A percentile compares a stretch with the other conserved stretches of the same genome.
phyloP scores from a whole-genome alignment of 2,329 filamentous ascomycete species.

The Aureobasidium subglaciale region DNA sequence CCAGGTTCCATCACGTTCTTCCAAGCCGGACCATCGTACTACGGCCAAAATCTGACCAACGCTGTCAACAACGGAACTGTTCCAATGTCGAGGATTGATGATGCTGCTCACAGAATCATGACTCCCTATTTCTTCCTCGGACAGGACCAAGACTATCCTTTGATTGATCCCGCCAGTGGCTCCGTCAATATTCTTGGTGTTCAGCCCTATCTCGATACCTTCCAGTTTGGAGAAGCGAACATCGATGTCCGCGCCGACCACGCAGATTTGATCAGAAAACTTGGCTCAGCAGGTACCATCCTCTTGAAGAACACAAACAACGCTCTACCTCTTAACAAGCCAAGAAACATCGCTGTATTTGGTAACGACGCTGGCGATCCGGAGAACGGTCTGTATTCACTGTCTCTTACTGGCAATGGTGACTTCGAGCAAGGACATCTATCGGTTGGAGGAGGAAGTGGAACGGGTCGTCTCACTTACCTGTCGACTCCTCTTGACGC shows the following conservation, averaged over 20 bases:
- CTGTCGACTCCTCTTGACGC: conserved; percentile 16
- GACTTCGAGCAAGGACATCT: conserved; percentile 27
- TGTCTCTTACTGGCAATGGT: conserved; percentile 37
- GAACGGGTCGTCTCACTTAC: conserved; percentile 14
- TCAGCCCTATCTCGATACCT: conserved; percentile 42
- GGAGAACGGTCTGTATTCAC: conserved; percentile 43
- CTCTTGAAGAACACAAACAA: conserved; percentile 58
- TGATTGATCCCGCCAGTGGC: conserved; percentile 27
- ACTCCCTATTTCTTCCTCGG: conserved; percentile 51
- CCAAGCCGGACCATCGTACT: conserved; percentile 12
- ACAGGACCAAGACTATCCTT: conserved; percentile 53
- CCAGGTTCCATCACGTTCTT: conserved; percentile 21
- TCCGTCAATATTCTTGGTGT: conserved; percentile 44
- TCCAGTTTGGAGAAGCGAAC: conserved; percentile 23
- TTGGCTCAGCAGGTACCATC: conserved; percentile 51
- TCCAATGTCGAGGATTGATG: conserved; percentile 46
- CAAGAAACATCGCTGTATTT: conserved; percentile 32
- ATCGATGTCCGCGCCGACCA: conserved; percentile 37
- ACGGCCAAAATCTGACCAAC: conserved; percentile 34
- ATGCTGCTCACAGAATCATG: conserved; percentile 48
- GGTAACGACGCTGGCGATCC: conserved; percentile 34
- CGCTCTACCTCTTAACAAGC: conserved; percentile 45
- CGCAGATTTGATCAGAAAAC: conserved; percentile 42
- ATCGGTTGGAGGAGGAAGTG: conserved; percentile 16
- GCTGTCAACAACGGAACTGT: conserved; percentile 48